A percentile compares a stretch with the other conserved stretches of the same genome.
Evolutionary conservation across 768 basidiomycete genomes (phyloP).

Genomic region (Russula foetens): DNA sequence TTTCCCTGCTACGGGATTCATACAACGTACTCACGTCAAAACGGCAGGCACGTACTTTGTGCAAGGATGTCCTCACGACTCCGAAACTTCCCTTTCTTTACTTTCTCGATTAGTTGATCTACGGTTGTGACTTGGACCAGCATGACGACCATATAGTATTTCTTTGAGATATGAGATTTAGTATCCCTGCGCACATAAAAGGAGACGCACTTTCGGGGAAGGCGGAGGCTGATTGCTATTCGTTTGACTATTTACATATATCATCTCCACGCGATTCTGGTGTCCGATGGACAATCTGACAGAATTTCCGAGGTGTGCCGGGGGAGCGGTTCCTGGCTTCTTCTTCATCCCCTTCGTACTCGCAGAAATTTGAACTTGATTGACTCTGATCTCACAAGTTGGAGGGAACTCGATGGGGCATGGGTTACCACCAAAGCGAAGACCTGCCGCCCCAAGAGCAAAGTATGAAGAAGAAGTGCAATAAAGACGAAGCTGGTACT

Average conservation of each 20-base stretch:
- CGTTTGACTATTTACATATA: slow-evolving; percentile 73
- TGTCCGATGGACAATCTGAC: slow-evolving; percentile 37
- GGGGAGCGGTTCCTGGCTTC: slow-evolving; percentile 90
- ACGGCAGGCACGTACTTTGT: slow-evolving; percentile 46
- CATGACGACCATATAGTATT: slow-evolving; percentile 80
- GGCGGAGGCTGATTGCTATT: slow-evolving; percentile 45
- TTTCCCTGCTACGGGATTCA: slow-evolving; percentile 39
- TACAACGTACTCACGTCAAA: not conserved
- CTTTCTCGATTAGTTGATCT: slow-evolving; percentile 55
- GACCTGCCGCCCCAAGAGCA: slow-evolving; percentile 39
- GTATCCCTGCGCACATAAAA: not conserved
- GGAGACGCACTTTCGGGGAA: slow-evolving; percentile 52
- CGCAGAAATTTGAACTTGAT: slow-evolving; percentile 55
- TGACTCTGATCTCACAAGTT: slow-evolving; percentile 86
- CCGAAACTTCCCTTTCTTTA: slow-evolving; percentile 61
- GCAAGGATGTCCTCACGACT: slow-evolving; percentile 55
- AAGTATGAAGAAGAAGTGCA: slow-evolving; percentile 82
- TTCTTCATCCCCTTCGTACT: slow-evolving; percentile 92
- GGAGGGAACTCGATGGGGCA: slow-evolving; percentile 88
- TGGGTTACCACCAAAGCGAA: slow-evolving; percentile 42
- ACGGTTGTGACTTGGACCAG: slow-evolving; percentile 75
- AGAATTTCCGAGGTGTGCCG: slow-evolving; percentile 53
- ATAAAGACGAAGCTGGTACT: slow-evolving; percentile 77
- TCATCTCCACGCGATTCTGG: slow-evolving; percentile 73
- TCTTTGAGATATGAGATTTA: slow-evolving; percentile 36